phyloP scores from a whole-genome alignment of 768 basidiomycete genomes.

The Tylopilus subfusipes region DNA sequence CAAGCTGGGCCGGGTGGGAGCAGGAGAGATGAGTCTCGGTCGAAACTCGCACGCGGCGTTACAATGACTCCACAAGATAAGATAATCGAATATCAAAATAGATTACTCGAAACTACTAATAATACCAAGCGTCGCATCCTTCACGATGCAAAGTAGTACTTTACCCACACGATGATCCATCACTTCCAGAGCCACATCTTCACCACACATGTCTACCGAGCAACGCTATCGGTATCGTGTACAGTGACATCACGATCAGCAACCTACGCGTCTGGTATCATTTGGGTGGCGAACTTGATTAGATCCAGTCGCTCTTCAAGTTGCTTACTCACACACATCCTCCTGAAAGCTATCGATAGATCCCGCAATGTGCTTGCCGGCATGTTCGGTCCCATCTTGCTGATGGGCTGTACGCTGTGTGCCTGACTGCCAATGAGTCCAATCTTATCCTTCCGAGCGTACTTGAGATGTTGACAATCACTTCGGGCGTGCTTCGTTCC shows the following conservation, averaged over 20 bases:
- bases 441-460: conserved; percentile 25
- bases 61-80: background rate
- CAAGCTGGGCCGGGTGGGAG: background rate
- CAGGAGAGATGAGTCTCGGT: background rate
- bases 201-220: too few relatives aligned
- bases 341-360: conserved; percentile 19
- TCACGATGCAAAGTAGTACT: conserved; percentile 27
- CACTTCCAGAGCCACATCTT: too few relatives aligned
- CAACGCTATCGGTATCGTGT: too few relatives aligned
- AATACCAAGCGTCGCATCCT: conserved; percentile 17
- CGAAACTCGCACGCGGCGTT: conserved; percentile 7
- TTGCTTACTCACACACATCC: too few relatives aligned
- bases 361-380: conserved; percentile 30
- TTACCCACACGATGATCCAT: conserved; percentile 23
- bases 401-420: conserved; percentile 32
- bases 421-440: conserved; percentile 18
- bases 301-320: too few relatives aligned
- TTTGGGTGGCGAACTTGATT: background rate
- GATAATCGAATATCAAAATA: background rate
- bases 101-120: too few relatives aligned
- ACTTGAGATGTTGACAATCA: conserved; percentile 33
- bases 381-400: conserved; percentile 26
- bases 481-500: conserved; percentile 27
- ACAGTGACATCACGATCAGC: background rate
- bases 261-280: too few relatives aligned